Percentiles rank a stretch among this genome's conserved stretches.
Conservation (phyloP, 2,329 filamentous ascomycete genomes). For the Tolypocladium sp. region DNA sequence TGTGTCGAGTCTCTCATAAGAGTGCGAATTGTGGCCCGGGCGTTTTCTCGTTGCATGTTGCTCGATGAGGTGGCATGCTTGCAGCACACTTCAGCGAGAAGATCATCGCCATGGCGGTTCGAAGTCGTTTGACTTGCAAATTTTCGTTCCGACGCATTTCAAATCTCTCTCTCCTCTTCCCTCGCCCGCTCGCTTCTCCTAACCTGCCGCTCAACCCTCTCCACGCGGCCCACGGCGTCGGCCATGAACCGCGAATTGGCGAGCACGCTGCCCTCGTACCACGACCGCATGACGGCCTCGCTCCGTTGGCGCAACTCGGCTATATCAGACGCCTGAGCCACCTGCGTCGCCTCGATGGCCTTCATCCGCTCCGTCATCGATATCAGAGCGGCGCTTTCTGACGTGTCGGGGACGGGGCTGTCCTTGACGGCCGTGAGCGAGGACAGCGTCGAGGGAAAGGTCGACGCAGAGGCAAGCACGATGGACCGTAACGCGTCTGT, state of each 20-base stretch:
- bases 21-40: background rate
- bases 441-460: constrained; percentile 47
- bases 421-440: constrained; percentile 47
- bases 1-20: background rate
- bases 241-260: constrained; percentile 60
- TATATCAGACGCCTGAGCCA: constrained; percentile 53
- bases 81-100: background rate
- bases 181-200: constrained; percentile 53
- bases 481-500: constrained; percentile 41
- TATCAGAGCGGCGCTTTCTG: constrained; percentile 46
- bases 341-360: constrained; percentile 49
- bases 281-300: constrained; percentile 53
- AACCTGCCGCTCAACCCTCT: constrained; percentile 55
- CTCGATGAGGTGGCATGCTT: background rate
- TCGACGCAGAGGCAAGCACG: constrained; percentile 46
- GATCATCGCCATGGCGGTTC: background rate
- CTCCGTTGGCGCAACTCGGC: constrained; percentile 54
- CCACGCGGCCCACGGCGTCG: constrained; percentile 59
- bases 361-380: constrained; percentile 53
- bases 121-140: background rate
- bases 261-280: constrained; percentile 68
- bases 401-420: constrained; percentile 46
- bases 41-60: background rate
- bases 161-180: constrained; percentile 35
- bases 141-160: constrained; percentile 6